A percentile compares a stretch with the other conserved stretches of the same genome.
Conservation (phyloP, 805 yeast genomes). For the Tetrapisispora nanseiensis region DNA sequence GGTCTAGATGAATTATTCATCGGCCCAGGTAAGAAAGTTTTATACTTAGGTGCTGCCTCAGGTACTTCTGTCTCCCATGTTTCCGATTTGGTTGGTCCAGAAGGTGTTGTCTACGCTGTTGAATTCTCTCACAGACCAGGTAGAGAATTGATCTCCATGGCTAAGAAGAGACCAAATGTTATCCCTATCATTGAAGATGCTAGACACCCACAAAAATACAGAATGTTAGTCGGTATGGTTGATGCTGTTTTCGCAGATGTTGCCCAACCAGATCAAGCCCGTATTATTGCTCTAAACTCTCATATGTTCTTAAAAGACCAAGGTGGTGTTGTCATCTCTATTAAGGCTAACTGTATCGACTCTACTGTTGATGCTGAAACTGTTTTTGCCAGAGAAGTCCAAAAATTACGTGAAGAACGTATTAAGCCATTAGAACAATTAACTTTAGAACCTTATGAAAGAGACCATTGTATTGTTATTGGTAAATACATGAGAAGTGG, state of each 20-base stretch:
- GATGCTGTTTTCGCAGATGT: slow-evolving; percentile 98
- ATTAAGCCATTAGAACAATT: slow-evolving; percentile 97
- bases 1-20: slow-evolving; percentile 97
- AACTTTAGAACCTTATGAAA: slow-evolving; percentile 98
- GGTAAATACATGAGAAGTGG: slow-evolving; percentile 95
- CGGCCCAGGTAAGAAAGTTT: slow-evolving; percentile 96
- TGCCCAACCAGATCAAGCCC: slow-evolving; percentile 99
- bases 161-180: slow-evolving; percentile 99
- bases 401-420: slow-evolving; percentile 96
- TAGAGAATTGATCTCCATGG: slow-evolving; percentile 98
- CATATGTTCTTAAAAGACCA: slow-evolving; percentile 96
- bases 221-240: slow-evolving; percentile 98
- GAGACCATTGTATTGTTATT: slow-evolving; percentile 98
- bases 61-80: slow-evolving; percentile 99
- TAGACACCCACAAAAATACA: slow-evolving; percentile 98
- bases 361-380: slow-evolving; percentile 99
- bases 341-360: slow-evolving; percentile 99
- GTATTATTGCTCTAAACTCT: slow-evolving; percentile 96
- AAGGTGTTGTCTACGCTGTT: slow-evolving; percentile 96
- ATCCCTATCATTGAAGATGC: slow-evolving; percentile 99
- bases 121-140: slow-evolving; percentile 99
- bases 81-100: slow-evolving; percentile 97
- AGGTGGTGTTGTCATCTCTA: slow-evolving; percentile 97
- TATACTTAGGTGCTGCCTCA: slow-evolving; percentile 97
- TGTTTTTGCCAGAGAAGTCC: slow-evolving; percentile 98